Conservation (phyloP, 2,329 filamentous ascomycete species). For the Didymella pinodella region DNA sequence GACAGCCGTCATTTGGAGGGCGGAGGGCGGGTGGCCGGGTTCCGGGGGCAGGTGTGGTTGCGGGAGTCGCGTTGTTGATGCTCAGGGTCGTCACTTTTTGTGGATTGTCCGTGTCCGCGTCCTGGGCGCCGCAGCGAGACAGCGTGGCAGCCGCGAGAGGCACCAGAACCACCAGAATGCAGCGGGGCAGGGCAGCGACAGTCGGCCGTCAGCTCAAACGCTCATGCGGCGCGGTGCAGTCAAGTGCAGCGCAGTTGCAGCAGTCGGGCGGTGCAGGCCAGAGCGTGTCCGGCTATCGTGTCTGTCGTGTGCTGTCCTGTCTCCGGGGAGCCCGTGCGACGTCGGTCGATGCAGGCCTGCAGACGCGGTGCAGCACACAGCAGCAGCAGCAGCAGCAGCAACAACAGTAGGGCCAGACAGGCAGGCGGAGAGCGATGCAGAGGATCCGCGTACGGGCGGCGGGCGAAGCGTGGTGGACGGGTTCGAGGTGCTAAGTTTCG, state of each 20-base stretch:
- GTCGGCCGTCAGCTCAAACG: conserved; percentile 28
- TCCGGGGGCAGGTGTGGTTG: conserved; percentile 18
- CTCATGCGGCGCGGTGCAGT: conserved; percentile 37
- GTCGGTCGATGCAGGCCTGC: conserved; percentile 29
- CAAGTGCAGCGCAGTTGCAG: not conserved
- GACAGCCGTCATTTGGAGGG: conserved; percentile 68
- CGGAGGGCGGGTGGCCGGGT: conserved; percentile 32
- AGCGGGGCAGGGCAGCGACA: conserved; percentile 27
- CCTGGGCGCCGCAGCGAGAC: conserved; percentile 39
- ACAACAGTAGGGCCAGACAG: conserved; percentile 17
- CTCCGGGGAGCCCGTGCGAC: conserved; percentile 44
- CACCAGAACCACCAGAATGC: conserved; percentile 29
- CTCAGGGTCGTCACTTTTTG: conserved; percentile 39
- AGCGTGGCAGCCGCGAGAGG: conserved; percentile 37
- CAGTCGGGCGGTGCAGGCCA: conserved; percentile 21
- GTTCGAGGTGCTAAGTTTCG: conserved; percentile 32
- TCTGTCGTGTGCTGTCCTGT: conserved; percentile 47
- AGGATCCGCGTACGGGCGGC: conserved; percentile 25
- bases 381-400: conserved; percentile 20
- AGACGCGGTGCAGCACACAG: conserved; percentile 19
- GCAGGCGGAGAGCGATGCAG: conserved; percentile 21
- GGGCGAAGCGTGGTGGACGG: conserved; percentile 34
- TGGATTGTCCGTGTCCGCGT: conserved; percentile 36
- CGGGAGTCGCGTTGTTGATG: conserved; percentile 26
- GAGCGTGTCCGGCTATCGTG: conserved; percentile 21